A percentile compares a stretch with the other conserved stretches of the same genome.
Evolutionary conservation across 805 yeast species (phyloP).

Genomic region (Nakazawaea populi): DNA sequence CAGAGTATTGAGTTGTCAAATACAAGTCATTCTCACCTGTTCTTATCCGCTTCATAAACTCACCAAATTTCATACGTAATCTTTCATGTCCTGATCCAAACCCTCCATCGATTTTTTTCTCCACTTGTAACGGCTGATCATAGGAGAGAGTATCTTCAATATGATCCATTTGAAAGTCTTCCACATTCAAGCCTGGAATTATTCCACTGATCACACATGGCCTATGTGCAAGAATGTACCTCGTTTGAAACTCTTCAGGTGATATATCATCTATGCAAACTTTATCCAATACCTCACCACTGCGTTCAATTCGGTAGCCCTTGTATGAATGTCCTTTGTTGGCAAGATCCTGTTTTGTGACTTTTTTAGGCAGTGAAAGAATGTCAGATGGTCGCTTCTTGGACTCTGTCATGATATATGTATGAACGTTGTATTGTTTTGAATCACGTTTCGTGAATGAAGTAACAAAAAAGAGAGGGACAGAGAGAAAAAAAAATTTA

Average conservation of each 20-base stretch:
- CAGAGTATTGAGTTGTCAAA: conserved; percentile 61
- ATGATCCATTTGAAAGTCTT: conserved; percentile 26
- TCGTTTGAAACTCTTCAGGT: conserved; percentile 26
- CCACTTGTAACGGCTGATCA: conserved; percentile 41
- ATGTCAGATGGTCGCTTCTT: background rate
- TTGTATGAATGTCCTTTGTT: conserved; percentile 1
- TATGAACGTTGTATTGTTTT: too few species aligned
- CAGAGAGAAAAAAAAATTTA: too few species aligned
- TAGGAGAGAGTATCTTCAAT: conserved; percentile 29
- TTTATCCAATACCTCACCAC: conserved; percentile 11
- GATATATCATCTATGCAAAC: conserved; percentile 17
- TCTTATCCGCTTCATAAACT: conserved; percentile 37
- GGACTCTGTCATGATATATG: too few species aligned
- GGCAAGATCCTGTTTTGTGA: background rate
- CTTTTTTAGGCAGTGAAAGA: too few species aligned
- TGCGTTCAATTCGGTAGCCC: background rate
- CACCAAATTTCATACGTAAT: conserved; percentile 41
- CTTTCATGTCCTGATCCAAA: conserved; percentile 62
- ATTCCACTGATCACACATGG: conserved; percentile 46
- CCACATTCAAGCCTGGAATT: conserved; percentile 27
- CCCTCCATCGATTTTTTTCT: conserved; percentile 52
- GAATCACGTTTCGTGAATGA: too few species aligned
- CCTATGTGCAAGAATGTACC: conserved; percentile 34
- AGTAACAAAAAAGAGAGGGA: too few species aligned
- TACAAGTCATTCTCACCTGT: conserved; percentile 44